Conservation (phyloP, 148 eudicot species). For the Spergularia marina region DNA sequence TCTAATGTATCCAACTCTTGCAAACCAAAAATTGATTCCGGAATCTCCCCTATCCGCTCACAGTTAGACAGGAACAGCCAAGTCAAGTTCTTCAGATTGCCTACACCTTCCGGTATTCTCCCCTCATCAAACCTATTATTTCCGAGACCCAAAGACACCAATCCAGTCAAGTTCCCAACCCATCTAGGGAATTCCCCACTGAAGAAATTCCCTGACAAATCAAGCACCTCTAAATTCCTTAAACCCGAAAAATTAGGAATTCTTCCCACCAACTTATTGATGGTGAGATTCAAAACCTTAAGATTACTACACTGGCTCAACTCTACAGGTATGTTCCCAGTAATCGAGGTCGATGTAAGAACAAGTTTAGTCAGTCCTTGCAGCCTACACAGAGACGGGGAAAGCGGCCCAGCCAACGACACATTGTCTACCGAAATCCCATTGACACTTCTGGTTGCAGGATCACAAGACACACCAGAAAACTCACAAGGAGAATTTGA, state of each 20-base stretch:
- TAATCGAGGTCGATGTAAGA: constrained; percentile 43
- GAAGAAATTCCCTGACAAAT: constrained; percentile 62
- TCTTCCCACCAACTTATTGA: constrained; percentile 58
- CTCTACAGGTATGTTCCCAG: constrained; percentile 51
- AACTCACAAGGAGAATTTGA: constrained; percentile 59
- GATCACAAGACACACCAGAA: constrained; percentile 66
- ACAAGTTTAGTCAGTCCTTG: constrained; percentile 51
- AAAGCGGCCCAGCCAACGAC: constrained; percentile 54
- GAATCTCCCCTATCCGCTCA: constrained; percentile 62
- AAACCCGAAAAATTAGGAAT: constrained; percentile 71
- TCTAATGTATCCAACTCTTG: constrained; percentile 57
- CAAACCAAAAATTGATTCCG: constrained; percentile 62
- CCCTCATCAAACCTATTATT: constrained; percentile 55
- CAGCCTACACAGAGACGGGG: constrained; percentile 56
- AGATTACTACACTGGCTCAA: constrained; percentile 47
- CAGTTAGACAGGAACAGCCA: constrained; percentile 52
- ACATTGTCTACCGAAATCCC: constrained; percentile 53
- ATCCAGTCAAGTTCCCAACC: constrained; percentile 52
- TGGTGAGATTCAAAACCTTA: constrained; percentile 60
- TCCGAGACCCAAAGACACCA: constrained; percentile 58
- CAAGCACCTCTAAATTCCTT: constrained; percentile 53
- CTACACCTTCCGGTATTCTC: constrained; percentile 58
- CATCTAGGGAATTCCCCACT: constrained; percentile 73
- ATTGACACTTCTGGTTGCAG: constrained; percentile 41
- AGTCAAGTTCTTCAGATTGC: constrained; percentile 62